Evolutionary conservation across 306 rosid species (phyloP).

Genomic region (Fragaria nilgerrensis): DNA sequence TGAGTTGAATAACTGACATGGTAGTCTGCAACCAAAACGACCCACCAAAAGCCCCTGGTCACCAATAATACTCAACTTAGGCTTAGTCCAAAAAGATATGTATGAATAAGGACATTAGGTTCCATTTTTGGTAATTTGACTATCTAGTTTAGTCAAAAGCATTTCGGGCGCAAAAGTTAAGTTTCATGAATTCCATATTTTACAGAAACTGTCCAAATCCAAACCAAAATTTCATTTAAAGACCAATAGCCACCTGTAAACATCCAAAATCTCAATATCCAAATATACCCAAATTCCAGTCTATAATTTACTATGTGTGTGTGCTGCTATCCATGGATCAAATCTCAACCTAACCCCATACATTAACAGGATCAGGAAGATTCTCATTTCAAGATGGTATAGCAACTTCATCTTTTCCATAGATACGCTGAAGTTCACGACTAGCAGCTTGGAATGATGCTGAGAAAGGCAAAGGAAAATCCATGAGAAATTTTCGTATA

Average conservation of each 20-base stretch:
- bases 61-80: neutral
- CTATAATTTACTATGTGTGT: conserved; percentile 33
- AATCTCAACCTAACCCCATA: conserved; percentile 33
- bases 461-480: conserved; percentile 25
- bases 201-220: conserved; percentile 16
- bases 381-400: conserved; percentile 52
- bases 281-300: conserved; percentile 27
- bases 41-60: neutral
- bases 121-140: neutral
- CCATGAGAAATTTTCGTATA: conserved; percentile 14
- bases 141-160: neutral
- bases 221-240: conserved; percentile 23
- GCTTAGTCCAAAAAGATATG: neutral
- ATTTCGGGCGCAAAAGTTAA: neutral
- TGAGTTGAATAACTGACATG: neutral
- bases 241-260: conserved; percentile 32
- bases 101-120: neutral
- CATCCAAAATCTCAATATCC: conserved; percentile 34
- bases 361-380: conserved; percentile 30
- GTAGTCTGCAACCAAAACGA: neutral
- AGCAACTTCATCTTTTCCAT: conserved; percentile 74
- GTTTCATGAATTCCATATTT: neutral
- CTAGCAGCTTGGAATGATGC: conserved; percentile 96
- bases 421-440: conserved; percentile 94
- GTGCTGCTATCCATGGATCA: conserved; percentile 39